phyloP scores from a whole-genome alignment of 345 rosid species.

The Acer yangbiense region DNA sequence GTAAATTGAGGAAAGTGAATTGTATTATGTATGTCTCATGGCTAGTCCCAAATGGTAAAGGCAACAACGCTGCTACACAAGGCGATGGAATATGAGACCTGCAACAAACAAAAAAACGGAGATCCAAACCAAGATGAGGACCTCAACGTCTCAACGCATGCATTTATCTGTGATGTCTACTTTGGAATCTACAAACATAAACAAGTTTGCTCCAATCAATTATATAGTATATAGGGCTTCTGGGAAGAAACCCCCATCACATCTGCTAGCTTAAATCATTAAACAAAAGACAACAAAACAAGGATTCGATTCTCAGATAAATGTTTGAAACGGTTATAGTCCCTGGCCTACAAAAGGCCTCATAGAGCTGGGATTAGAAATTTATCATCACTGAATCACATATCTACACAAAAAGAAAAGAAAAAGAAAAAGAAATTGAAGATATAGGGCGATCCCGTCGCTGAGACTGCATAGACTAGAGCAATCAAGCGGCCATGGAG shows the following conservation, averaged over 20 bases:
- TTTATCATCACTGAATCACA: constrained; percentile 16
- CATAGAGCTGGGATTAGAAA: constrained; percentile 27
- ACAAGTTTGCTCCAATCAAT: constrained; percentile 32
- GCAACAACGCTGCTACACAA: constrained; percentile 56
- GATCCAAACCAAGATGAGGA: not conserved
- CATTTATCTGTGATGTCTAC: constrained; percentile 37
- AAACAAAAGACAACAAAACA: too few relatives aligned
- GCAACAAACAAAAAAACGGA: constrained; percentile 20
- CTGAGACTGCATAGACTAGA: constrained; percentile 39
- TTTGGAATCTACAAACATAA: constrained; percentile 26
- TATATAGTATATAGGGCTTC: constrained; percentile 1
- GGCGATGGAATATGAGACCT: constrained; percentile 67
- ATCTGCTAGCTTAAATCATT: too few relatives aligned
- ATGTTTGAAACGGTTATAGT: constrained; percentile 17
- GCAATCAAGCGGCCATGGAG: constrained; percentile 53
- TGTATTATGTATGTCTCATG: constrained; percentile 26
- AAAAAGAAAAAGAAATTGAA: not conserved
- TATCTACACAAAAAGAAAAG: too few relatives aligned
- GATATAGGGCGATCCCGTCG: constrained; percentile 45
- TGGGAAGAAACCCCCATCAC: constrained; percentile 23
- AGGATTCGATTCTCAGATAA: constrained; percentile 10
- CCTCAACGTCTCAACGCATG: constrained; percentile 24
- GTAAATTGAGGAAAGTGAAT: too few relatives aligned
- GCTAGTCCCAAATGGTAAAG: constrained; percentile 49
- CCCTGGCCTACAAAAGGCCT: constrained; percentile 15